A percentile compares a stretch with the other conserved stretches of the same genome.
These are phyloP conservation scores for Quercus glauca DNA, from an alignment of 306 rosid genomes.

Conservation along the genomic window DNA sequence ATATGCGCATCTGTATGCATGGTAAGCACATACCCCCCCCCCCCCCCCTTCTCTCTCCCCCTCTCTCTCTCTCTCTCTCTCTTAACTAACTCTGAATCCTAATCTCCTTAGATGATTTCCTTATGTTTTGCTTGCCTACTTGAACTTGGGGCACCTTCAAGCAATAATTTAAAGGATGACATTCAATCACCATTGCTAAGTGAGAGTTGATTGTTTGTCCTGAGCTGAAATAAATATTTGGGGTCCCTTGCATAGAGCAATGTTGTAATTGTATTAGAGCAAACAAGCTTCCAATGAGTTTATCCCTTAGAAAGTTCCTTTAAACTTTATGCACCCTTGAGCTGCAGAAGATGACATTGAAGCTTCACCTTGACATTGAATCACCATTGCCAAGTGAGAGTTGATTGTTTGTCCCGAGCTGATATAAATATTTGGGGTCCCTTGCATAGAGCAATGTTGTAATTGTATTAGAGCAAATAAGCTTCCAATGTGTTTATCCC, in stretches of 20 bases:
- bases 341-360: too few species aligned
- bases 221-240: neutral
- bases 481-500: neutral
- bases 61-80: neutral
- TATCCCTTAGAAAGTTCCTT: too few species aligned
- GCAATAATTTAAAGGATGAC: conserved; percentile 27
- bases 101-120: conserved; percentile 44
- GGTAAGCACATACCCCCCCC: conserved; percentile 34
- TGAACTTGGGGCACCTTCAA: conserved; percentile 14
- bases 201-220: conserved; percentile 4
- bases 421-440: conserved; percentile 9
- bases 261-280: too few species aligned
- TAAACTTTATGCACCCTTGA: too few species aligned
- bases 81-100: conserved; percentile 12
- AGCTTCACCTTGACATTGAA: conserved; percentile 19
- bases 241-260: neutral
- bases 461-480: neutral
- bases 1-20: conserved; percentile 66
- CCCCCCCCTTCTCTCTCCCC: too few species aligned
- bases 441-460: neutral
- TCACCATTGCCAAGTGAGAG: conserved; percentile 45
- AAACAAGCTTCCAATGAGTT: too few species aligned
- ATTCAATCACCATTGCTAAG: conserved; percentile 50
- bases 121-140: conserved; percentile 54
- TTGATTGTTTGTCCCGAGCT: neutral